Percentiles rank a stretch among this genome's conserved stretches.
phyloP scores from a whole-genome alignment of 1,284 basidiomycete genomes.

The Caloboletus firmus region DNA sequence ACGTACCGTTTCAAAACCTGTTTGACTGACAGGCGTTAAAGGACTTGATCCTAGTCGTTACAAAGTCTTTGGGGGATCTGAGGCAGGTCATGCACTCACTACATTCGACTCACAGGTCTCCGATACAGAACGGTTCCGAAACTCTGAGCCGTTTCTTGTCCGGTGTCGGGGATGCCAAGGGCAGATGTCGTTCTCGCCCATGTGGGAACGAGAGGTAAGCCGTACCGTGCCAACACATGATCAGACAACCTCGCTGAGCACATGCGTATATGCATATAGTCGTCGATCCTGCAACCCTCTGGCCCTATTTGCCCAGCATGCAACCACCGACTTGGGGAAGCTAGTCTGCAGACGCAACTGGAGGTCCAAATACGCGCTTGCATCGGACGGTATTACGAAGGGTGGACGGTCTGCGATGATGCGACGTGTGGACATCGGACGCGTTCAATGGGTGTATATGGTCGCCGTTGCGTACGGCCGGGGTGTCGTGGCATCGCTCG shows the following conservation, averaged over 20 bases:
- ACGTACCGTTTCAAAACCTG: neutral
- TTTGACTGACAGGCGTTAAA: slow-evolving; percentile 31
- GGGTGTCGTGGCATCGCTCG: slow-evolving; percentile 69
- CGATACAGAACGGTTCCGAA: slow-evolving; percentile 84
- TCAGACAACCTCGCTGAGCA: neutral
- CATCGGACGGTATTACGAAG: slow-evolving; percentile 85
- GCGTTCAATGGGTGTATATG: slow-evolving; percentile 92
- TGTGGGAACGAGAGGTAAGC: slow-evolving; percentile 65
- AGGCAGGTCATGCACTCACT: slow-evolving; percentile 69
- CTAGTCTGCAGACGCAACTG: slow-evolving; percentile 80
- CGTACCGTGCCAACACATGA: neutral
- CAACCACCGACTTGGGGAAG: slow-evolving; percentile 47
- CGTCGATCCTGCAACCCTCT: slow-evolving; percentile 48
- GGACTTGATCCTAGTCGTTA: slow-evolving; percentile 87
- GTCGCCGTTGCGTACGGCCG: slow-evolving; percentile 70
- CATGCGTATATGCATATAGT: slow-evolving; percentile 28
- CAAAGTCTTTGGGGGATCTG: slow-evolving; percentile 48
- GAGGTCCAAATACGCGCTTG: slow-evolving; percentile 80
- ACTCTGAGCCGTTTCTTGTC: slow-evolving; percentile 67
- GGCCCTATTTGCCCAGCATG: slow-evolving; percentile 69
- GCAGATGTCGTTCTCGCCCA: slow-evolving; percentile 61
- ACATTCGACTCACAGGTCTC: slow-evolving; percentile 90
- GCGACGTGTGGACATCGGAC: slow-evolving; percentile 80
- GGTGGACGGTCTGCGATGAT: slow-evolving; percentile 88
- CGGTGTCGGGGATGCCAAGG: slow-evolving; percentile 75